A percentile compares a stretch with the other conserved stretches of the same genome.
These are phyloP conservation scores for Malania oleifera DNA, from an alignment of 164 flowering plant species.

Conservation along the genomic window DNA sequence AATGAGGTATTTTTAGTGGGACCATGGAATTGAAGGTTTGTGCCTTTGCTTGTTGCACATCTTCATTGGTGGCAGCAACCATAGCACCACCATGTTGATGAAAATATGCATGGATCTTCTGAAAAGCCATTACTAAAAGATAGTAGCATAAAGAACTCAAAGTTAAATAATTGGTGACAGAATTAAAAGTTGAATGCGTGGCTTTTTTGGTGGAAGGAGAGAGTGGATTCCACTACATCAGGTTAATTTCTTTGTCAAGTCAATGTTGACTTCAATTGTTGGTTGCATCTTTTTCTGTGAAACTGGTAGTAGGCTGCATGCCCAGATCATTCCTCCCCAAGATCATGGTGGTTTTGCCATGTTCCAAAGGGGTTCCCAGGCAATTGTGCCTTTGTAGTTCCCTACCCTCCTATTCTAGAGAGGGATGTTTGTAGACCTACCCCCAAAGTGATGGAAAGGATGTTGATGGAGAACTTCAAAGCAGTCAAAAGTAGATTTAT, in stretches of 20 bases:
- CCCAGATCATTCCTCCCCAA: neutral
- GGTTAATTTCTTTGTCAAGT: neutral
- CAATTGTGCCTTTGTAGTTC: no score
- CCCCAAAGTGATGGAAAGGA: no score
- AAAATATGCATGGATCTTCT: neutral
- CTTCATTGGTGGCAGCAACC: neutral
- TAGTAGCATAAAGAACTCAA: neutral
- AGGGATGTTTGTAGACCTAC: no score
- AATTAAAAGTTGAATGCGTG: neutral
- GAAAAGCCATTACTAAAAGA: neutral
- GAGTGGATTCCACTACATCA: constrained; percentile 1
- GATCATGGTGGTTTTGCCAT: neutral
- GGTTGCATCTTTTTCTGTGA: no score
- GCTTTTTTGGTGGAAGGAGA: constrained; percentile 5
- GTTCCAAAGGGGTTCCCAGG: no score
- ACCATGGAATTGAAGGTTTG: neutral
- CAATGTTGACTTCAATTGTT: neutral
- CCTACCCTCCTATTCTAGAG: no score
- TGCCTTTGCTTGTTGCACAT: constrained; percentile 3
- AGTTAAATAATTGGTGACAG: neutral
- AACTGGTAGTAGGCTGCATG: neutral
- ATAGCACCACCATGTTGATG: neutral
- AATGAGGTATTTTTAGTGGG: neutral
- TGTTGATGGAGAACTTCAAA: no score
- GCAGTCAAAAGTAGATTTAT: no score